phyloP scores from a whole-genome alignment of 805 yeast species.

The Lachancea fermentati region DNA sequence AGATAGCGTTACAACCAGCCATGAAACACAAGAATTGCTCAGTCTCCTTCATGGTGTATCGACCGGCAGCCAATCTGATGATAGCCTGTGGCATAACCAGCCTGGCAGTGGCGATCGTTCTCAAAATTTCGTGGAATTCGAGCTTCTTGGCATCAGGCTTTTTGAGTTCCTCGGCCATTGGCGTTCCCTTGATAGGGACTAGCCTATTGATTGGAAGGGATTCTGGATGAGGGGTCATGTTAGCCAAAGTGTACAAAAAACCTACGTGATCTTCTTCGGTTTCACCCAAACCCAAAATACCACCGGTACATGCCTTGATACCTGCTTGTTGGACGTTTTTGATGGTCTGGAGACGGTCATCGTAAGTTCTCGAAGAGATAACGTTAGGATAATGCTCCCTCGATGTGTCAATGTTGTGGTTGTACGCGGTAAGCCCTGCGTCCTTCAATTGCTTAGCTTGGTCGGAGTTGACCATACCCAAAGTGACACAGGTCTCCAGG shows the following conservation, averaged over 20 bases:
- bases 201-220: slow-evolving; percentile 74
- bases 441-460: slow-evolving; percentile 55
- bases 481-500: slow-evolving; percentile 74
- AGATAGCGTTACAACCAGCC: slow-evolving; percentile 76
- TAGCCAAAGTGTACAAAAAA: slow-evolving; percentile 59
- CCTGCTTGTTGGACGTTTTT: slow-evolving; percentile 59
- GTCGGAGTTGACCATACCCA: slow-evolving; percentile 68
- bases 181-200: slow-evolving; percentile 77
- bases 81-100: slow-evolving; percentile 67
- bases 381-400: slow-evolving; percentile 71
- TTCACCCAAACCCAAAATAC: slow-evolving; percentile 75
- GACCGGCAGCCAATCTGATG: slow-evolving; percentile 73
- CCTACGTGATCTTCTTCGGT: slow-evolving; percentile 65
- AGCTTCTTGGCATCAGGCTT: slow-evolving; percentile 39
- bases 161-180: slow-evolving; percentile 52
- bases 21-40: slow-evolving; percentile 72
- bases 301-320: slow-evolving; percentile 70
- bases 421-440: slow-evolving; percentile 77
- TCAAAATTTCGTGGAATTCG: slow-evolving; percentile 54
- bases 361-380: slow-evolving; percentile 63
- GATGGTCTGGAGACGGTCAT: slow-evolving; percentile 65
- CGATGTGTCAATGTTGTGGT: slow-evolving; percentile 76
- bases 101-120: slow-evolving; percentile 73
- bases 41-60: slow-evolving; percentile 72
- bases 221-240: slow-evolving; percentile 70